Percentiles rank a stretch among this genome's conserved stretches.
phyloP scores from a whole-genome alignment of 768 basidiomycete species.

The Trametes cingulata region DNA sequence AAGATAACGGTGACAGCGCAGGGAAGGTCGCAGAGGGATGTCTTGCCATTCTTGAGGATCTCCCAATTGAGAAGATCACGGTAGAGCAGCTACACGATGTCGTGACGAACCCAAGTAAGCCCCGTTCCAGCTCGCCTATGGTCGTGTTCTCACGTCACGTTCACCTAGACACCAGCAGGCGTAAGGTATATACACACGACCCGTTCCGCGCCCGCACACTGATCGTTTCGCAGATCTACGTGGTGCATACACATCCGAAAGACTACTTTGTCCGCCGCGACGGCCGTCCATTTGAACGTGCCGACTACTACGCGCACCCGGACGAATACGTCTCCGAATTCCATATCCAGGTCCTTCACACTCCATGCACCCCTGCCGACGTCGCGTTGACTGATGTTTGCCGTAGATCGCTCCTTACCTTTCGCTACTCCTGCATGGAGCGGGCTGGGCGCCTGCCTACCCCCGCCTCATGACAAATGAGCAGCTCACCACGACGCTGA shows the following conservation, averaged over 20 bases:
- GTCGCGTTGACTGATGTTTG: background rate
- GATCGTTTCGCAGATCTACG: slow-evolving; percentile 55
- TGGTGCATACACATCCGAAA: slow-evolving; percentile 67
- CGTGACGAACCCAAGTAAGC: slow-evolving; percentile 52
- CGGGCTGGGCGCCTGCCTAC: slow-evolving; percentile 78
- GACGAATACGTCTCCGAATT: slow-evolving; percentile 67
- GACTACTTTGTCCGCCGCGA: slow-evolving; percentile 70
- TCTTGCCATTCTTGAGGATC: slow-evolving; percentile 66
- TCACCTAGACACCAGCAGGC: slow-evolving; percentile 51
- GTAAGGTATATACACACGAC: slow-evolving; percentile 45
- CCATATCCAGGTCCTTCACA: slow-evolving; percentile 53
- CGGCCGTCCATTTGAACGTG: slow-evolving; percentile 57
- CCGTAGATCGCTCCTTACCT: slow-evolving; percentile 79
- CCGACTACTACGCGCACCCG: slow-evolving; percentile 75
- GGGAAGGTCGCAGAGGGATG: slow-evolving; percentile 85
- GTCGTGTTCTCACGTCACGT: background rate
- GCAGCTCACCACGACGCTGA: slow-evolving; percentile 54
- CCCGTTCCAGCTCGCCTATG: too few relatives aligned
- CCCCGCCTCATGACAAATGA: slow-evolving; percentile 77
- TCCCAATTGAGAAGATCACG: slow-evolving; percentile 62
- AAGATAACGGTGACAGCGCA: slow-evolving; percentile 42
- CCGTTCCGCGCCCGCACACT: background rate
- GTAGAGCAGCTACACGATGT: slow-evolving; percentile 60
- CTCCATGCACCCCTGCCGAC: background rate
- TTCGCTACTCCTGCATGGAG: slow-evolving; percentile 82